Conservation (phyloP, 2,329 filamentous ascomycete genomes). For the Clarireedia homoeocarpa region DNA sequence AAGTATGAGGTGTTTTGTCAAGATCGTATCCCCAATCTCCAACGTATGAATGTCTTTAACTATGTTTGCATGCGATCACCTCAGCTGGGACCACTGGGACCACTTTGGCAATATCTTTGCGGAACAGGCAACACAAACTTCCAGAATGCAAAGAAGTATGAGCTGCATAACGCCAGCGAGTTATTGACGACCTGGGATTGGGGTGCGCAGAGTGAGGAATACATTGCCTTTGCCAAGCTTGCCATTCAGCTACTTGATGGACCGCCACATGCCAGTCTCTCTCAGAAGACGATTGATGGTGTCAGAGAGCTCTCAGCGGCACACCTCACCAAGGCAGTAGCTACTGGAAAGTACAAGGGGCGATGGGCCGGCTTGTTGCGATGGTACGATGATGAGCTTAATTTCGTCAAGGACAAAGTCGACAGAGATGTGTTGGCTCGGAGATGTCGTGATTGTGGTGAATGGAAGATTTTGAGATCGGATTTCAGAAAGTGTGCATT, state of each 20-base stretch:
- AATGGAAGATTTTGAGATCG: slow-evolving; percentile 12
- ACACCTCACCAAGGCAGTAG: background rate
- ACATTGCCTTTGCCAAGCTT: slow-evolving; percentile 11
- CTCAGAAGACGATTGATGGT: background rate
- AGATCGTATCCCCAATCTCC: slow-evolving; percentile 13
- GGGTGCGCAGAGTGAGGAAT: slow-evolving; percentile 14
- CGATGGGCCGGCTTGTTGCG: slow-evolving; percentile 10
- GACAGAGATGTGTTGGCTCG: slow-evolving; percentile 11
- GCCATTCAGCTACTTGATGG: slow-evolving; percentile 11
- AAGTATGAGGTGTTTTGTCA: slow-evolving; percentile 18
- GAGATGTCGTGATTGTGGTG: slow-evolving; percentile 6
- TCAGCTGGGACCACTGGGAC: slow-evolving; percentile 15
- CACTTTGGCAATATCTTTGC: slow-evolving; percentile 21
- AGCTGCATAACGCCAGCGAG: slow-evolving; percentile 6
- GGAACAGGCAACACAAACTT: slow-evolving; percentile 15
- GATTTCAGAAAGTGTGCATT: slow-evolving; percentile 11
- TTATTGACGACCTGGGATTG: slow-evolving; percentile 19
- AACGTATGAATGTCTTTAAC: slow-evolving; percentile 23
- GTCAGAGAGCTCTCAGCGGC: background rate
- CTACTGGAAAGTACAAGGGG: slow-evolving; percentile 9
- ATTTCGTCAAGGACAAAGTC: slow-evolving; percentile 7
- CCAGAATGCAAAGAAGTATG: slow-evolving; percentile 6
- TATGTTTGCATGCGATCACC: slow-evolving; percentile 21
- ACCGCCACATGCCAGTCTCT: background rate
- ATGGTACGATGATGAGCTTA: slow-evolving; percentile 12